Conservation (phyloP, 1,139 yeast species). For the Yueomyces sp. region DNA sequence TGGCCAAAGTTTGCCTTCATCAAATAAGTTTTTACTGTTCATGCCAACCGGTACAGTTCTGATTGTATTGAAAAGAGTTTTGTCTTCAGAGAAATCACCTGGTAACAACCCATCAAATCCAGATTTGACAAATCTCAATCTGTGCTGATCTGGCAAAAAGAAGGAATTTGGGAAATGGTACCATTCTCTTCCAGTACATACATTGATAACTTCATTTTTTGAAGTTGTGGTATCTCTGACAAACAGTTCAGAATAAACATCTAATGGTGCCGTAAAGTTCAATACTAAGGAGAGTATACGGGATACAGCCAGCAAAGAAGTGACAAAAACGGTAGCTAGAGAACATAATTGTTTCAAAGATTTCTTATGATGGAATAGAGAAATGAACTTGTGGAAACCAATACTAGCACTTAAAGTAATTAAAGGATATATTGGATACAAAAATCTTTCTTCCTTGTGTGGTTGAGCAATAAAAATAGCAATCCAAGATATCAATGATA, state of each 20-base stretch:
- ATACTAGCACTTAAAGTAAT: conserved; percentile 54
- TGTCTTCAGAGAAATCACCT: conserved; percentile 58
- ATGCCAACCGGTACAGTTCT: conserved; percentile 42
- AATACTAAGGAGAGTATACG: conserved; percentile 37
- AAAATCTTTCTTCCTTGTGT: conserved; percentile 86
- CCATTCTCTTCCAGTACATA: conserved; percentile 93
- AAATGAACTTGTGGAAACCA: conserved; percentile 26
- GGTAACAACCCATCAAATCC: conserved; percentile 85
- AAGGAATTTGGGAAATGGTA: conserved; percentile 84
- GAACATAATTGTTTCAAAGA: conserved; percentile 6
- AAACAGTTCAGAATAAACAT: conserved; percentile 27
- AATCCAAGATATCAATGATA: conserved; percentile 53
- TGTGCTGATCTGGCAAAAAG: conserved; percentile 47
- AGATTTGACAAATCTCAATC: conserved; percentile 57
- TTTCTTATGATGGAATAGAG: conserved; percentile 2
- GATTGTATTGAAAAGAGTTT: conserved; percentile 16
- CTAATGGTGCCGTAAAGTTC: conserved; percentile 52
- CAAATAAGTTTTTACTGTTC: conserved; percentile 61
- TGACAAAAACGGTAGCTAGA: conserved; percentile 3
- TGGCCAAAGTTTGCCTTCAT: conserved; percentile 35
- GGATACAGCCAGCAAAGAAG: conserved; percentile 22
- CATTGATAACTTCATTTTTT: conserved; percentile 29
- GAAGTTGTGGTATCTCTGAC: conserved; percentile 2
- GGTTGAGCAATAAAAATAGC: conserved; percentile 60
- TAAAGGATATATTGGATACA: conserved; percentile 74